phyloP scores from a whole-genome alignment of 2,329 filamentous ascomycete genomes.

The Diaporthe amygdali region DNA sequence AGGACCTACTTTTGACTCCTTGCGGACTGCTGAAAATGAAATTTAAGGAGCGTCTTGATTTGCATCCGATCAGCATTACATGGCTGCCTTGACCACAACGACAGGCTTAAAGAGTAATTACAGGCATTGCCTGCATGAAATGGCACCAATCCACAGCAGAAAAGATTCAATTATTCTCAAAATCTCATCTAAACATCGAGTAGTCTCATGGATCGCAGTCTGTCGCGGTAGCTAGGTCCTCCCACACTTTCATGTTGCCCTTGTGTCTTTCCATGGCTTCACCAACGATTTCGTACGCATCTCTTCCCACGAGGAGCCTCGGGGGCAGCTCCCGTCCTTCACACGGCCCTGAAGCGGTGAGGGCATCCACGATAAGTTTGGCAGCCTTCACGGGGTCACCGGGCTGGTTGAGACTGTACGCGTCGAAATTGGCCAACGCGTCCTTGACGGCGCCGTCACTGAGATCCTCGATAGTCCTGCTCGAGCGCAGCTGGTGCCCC shows the following conservation, averaged over 20 bases:
- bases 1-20: too few species aligned
- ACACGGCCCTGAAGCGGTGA: background rate
- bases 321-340: background rate
- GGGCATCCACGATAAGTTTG: background rate
- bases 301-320: background rate
- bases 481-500: background rate
- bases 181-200: background rate
- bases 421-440: background rate
- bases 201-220: background rate
- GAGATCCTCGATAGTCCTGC: background rate
- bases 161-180: too few species aligned
- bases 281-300: background rate
- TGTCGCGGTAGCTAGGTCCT: constrained; percentile 5
- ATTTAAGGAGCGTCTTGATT: too few species aligned
- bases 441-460: background rate
- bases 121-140: too few species aligned
- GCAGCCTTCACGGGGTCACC: background rate
- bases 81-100: too few species aligned
- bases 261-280: background rate
- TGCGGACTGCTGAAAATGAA: too few species aligned
- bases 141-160: too few species aligned
- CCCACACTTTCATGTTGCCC: background rate
- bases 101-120: too few species aligned
- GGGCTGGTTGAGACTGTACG: background rate
- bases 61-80: too few species aligned